Base-by-base conservation (phyloP, 495 filamentous ascomycete genomes). In the Chaetomium cochliodes region DNA sequence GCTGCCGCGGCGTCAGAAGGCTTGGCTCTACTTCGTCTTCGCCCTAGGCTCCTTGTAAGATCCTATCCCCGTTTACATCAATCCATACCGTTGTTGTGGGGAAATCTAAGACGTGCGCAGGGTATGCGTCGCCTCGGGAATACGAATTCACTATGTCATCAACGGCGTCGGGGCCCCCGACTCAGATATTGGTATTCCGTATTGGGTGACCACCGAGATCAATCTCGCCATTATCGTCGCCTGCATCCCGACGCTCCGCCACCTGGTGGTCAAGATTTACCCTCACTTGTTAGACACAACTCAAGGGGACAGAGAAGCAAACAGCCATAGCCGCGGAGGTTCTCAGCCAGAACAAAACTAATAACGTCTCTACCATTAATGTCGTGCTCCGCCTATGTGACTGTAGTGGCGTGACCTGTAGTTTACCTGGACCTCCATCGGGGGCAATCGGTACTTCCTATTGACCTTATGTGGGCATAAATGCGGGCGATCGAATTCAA, bases 201-300 rank as follows among this genome's bases (percentile, higher is more conserved):
- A 71, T 47, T 76, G 73, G 73, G 68, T 68, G 12, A 65, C 66
- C 23, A 60, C 73, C 50, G 74, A 77, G 70, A 60, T 65, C 56
- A 72, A 75, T 67, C 52, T 71, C 7, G 67, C 70, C 30, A 70
- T 76, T 47, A 56, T 73, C 26, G 69, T 71, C 25, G 71, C 76
- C 5, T 75, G 74, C 56, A 66, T 74, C 20, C 68, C 70, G 8
- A 72, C 69, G 3, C 46, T 75, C 2, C 70, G 69, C 20, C 73
- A 70, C 5, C 59, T 74, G 13, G 39, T 75, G 13, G 70, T 15
- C 0, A 66, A 66, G 39, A 33, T 44, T 15, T 44, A 15, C 13
- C 41, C 41, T 44, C 41, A 15, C 3, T 1, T 37, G 33, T 37
- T 37, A 37, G 33, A 37, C 5, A 37, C 33, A 37, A 37, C 33